Base-by-base conservation (phyloP, 176 grass and related monocot genomes). In the Raddia distichophylla region DNA sequence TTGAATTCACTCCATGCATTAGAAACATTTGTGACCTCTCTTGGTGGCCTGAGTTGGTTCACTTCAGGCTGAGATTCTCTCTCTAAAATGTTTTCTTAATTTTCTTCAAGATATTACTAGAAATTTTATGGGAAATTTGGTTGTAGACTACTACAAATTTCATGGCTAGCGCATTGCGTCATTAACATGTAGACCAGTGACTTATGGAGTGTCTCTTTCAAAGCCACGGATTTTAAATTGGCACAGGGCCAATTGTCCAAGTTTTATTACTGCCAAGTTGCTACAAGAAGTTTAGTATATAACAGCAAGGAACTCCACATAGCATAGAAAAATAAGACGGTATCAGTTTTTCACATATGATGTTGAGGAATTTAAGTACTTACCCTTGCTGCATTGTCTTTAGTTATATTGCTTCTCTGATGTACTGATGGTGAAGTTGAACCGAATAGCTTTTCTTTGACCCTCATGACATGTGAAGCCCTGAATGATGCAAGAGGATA, bases 371-470 rank as follows among this genome's bases (percentile, higher is more conserved):
- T 17, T 44, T 5, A 76, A 64, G 56, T 37, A 10, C 37, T 69
- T 84, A 89, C 87, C 81, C 37, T 69, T 84, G 84, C 81, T 76
- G 56, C 53, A 67, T 88, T 84, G 79, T 67, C 67, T 87, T 65
- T 67, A 22, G 16, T 90, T 71, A 18, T 62, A 62, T 79, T 78
- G 32, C 35, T 55, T 89, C 84, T 87, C 17, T 53, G 73, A 72
- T 53, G 59, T 13, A 60, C 32, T 44, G 64, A 63, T 85, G 75
- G 47, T 8, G 76, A 64, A 64, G 60, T 50, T 14, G 52, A 79
- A 34, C 85, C 66, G 49, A 85, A 83, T 14, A 81, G 62, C 92
- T 69, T 84, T 49, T 82, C 86, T 86, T 87, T 93, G 46, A 86
- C 74, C 37, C 80, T 86, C 15, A 58, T 50, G 57, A 78, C 76